Base-by-base conservation (phyloP, 2,329 filamentous ascomycete species). In the Amphichorda felina region DNA sequence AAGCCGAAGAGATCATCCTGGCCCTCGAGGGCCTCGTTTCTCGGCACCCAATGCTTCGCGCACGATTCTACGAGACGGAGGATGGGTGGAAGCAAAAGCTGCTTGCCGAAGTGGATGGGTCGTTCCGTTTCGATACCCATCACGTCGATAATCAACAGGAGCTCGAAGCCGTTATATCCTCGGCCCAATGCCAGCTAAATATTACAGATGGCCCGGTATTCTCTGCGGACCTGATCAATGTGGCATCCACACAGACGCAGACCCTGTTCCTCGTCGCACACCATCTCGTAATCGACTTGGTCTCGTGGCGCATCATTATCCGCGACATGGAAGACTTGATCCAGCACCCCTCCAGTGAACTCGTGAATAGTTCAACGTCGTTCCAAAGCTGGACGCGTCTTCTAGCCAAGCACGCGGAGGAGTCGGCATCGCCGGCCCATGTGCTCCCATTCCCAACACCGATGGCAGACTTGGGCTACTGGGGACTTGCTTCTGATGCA, bases 231-330 rank as follows among this genome's bases (percentile, higher is more conserved):
- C 21, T 17, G 6, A 35, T 21, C 11, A 9, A 35, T 4, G 24
- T 10, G n/a, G 36, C 1, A 38, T 36, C 5, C n/a, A n/a, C n/a
- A n/a, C n/a, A n/a, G n/a, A 18, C 42, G 7, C 54, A 54, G 24
- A 30, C 45, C 2, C 32, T 59, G 0, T 55, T 52, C 5, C 34
- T 63, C 8, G 43, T 50, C 6, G 51, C 48, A 2, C 57, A 61
- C 11, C 59, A 62, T 37, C 44, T 61, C 0, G 51, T 59, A 2
- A 52, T 67, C 13, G 63, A 68, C 35, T 43, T 67, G 4, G 60
- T 68, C 1, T 63, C 61, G 0, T 68, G 64, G 64, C 50, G 60
- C 7, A 51, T 63, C 3, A 47, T 68, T 2, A 43, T 66, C 0
- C 54, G 60, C 25, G 62, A 68, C 31, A 46, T 68, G 0, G 62